Conservation (phyloP, 2,329 filamentous ascomycete species). For the Diaporthe batatas region DNA sequence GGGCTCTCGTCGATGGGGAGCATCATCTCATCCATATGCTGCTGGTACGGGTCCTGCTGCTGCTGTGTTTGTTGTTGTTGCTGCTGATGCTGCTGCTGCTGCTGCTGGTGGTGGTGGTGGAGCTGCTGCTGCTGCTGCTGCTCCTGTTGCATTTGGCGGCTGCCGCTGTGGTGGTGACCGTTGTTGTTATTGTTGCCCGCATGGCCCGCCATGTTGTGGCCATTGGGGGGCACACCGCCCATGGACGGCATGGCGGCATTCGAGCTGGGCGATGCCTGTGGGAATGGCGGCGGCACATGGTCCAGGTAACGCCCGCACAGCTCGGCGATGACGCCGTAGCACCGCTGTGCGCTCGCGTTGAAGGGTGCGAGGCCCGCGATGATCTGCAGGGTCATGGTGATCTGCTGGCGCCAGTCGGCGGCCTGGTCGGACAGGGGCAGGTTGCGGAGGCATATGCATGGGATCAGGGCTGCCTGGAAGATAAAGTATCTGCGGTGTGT, state of each 20-base stretch:
- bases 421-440: constrained; percentile 54
- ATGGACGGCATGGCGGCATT: constrained; percentile 36
- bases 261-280: constrained; percentile 39
- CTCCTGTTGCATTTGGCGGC: constrained; percentile 38
- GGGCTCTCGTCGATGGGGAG: constrained; percentile 54
- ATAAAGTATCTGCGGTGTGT: constrained; percentile 55
- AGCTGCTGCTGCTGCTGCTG: constrained; percentile 38
- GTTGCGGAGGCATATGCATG: constrained; percentile 61
- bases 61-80: constrained; percentile 38
- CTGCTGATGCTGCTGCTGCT: constrained; percentile 38
- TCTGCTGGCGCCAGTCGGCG: constrained; percentile 57
- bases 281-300: constrained; percentile 42
- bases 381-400: constrained; percentile 53
- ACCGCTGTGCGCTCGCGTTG: constrained; percentile 58
- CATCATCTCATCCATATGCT: constrained; percentile 44
- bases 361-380: constrained; percentile 53
- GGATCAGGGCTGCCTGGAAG: constrained; percentile 63
- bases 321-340: constrained; percentile 56
- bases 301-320: constrained; percentile 56
- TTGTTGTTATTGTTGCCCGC: constrained; percentile 12
- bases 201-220: constrained; percentile 30
- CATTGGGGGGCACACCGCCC: constrained; percentile 5
- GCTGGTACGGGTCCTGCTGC: constrained; percentile 39
- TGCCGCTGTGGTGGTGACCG: constrained; percentile 28
- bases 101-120: constrained; percentile 34